Evolutionary conservation across 2,329 filamentous ascomycete genomes (phyloP).

Genomic region (Cladophialophora chaetospira): DNA sequence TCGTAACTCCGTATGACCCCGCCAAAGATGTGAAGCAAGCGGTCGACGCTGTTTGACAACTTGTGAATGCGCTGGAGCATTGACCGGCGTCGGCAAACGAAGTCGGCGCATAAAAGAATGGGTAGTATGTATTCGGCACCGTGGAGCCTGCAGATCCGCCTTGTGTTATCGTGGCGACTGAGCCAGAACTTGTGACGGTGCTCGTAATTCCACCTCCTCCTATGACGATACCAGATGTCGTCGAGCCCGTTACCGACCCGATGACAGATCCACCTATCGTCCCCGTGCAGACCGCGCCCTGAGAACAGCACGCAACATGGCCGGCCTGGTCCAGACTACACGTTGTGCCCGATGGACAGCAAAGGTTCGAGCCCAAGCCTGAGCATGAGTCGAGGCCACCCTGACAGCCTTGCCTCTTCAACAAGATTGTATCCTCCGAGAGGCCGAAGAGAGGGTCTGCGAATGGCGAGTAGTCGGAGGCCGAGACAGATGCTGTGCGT

Average conservation of each 20-base stretch:
- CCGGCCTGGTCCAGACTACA: slow-evolving; percentile 60
- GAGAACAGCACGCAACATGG: slow-evolving; percentile 64
- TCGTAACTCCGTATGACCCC: slow-evolving; percentile 55
- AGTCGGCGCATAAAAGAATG: slow-evolving; percentile 57
- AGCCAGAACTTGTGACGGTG: slow-evolving; percentile 35
- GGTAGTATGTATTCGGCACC: slow-evolving; percentile 50
- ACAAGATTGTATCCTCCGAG: slow-evolving; percentile 24
- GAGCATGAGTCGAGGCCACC: slow-evolving; percentile 55
- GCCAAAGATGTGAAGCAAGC: slow-evolving; percentile 49
- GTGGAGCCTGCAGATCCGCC: slow-evolving; percentile 29
- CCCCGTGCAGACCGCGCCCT: slow-evolving; percentile 60
- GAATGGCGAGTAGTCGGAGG: slow-evolving; percentile 24
- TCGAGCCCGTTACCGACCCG: slow-evolving; percentile 18
- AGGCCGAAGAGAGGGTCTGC: slow-evolving; percentile 23
- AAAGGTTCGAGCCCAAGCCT: slow-evolving; percentile 55
- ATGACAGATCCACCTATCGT: slow-evolving; percentile 41
- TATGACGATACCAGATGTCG: slow-evolving; percentile 30
- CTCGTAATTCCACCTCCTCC: slow-evolving; percentile 30
- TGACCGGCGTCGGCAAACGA: slow-evolving; percentile 53
- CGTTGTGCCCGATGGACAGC: slow-evolving; percentile 56
- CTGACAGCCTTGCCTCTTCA: slow-evolving; percentile 47
- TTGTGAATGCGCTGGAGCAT: slow-evolving; percentile 58
- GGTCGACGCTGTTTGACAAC: slow-evolving; percentile 52
- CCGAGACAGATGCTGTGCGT: slow-evolving; percentile 2
- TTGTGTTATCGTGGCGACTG: slow-evolving; percentile 38